Percentiles rank a stretch among this genome's conserved stretches.
phyloP scores from a whole-genome alignment of 2,329 filamentous ascomycete genomes.

The Fusarium pilosicola region DNA sequence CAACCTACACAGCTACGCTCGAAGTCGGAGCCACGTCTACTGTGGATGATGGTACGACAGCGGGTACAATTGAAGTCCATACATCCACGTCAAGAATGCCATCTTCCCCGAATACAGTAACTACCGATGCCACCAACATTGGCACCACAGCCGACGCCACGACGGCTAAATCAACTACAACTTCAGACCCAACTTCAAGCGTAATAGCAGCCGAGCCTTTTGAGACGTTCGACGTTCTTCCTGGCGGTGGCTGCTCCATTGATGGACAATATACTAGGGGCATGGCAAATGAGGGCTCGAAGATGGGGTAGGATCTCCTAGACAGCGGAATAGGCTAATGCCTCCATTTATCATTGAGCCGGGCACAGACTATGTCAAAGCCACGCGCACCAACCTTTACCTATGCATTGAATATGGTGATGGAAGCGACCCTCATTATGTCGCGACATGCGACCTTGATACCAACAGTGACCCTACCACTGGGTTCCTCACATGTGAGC shows the following conservation, averaged over 20 bases:
- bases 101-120: background rate
- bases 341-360: background rate
- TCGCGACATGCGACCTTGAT: background rate
- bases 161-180: background rate
- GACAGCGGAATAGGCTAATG: background rate
- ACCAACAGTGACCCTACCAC: background rate
- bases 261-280: background rate
- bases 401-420: background rate
- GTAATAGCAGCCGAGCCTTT: background rate
- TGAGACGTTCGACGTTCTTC: background rate
- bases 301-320: background rate
- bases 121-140: rapidly evolving
- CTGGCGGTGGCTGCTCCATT: background rate
- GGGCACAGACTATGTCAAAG: background rate
- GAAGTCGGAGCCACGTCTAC: background rate
- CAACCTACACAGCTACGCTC: background rate
- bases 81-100: background rate
- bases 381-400: background rate
- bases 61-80: rapidly evolving
- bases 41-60: background rate
- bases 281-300: background rate
- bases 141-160: background rate
- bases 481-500: background rate
- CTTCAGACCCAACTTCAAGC: background rate
- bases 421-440: background rate